Evolutionary conservation across 1,139 yeast species (phyloP).

Genomic region (Geotrichum bryndzae): DNA sequence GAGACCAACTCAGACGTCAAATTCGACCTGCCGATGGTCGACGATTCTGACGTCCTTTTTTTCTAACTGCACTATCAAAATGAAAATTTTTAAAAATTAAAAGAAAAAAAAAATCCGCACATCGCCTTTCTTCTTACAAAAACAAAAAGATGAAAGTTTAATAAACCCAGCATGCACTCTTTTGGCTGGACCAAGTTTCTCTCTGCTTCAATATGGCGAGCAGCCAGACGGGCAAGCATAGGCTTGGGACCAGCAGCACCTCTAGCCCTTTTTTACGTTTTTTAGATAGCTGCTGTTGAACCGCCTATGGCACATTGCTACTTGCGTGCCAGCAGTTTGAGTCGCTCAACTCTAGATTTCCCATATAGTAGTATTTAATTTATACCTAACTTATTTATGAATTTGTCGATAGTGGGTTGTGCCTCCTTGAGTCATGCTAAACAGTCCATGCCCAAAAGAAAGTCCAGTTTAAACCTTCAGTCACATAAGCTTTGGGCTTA

Average conservation of each 20-base stretch:
- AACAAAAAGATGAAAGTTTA: neutral
- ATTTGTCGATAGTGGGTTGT: no score
- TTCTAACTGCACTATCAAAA: neutral
- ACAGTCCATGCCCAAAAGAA: no score
- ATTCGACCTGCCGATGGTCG: neutral
- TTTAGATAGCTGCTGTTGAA: neutral
- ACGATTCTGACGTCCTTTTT: constrained; percentile 1
- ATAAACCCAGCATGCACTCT: no score
- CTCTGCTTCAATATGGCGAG: neutral
- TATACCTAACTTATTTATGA: no score
- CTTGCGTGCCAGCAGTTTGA: neutral
- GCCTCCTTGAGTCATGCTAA: no score
- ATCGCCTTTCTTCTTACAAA: neutral
- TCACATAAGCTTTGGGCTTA: no score
- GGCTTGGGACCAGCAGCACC: neutral
- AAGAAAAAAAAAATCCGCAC: neutral
- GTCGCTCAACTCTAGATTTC: no score
- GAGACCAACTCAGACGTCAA: neutral
- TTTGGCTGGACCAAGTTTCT: no score
- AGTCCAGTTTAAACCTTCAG: no score
- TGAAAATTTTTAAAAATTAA: no score
- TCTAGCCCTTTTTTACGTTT: neutral
- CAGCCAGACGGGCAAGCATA: neutral
- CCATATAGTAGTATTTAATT: no score
- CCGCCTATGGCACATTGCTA: neutral